Evolutionary conservation across 2,329 filamentous ascomycete species (phyloP), one percentile per base, ranked within the genome.

Genomic region (Ophiostoma ulmi): DNA sequence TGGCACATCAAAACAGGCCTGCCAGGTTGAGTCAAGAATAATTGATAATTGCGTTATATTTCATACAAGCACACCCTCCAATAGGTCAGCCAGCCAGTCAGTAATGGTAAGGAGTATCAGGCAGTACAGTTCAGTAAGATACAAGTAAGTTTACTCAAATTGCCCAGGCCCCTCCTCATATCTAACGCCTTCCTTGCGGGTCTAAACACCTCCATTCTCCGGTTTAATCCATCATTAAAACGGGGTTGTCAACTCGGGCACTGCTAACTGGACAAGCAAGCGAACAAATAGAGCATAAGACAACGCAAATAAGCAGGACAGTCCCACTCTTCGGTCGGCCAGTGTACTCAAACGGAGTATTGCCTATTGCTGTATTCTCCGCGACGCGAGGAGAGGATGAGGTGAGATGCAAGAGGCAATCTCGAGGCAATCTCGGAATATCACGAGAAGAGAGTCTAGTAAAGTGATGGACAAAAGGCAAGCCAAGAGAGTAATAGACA

Each of bases 181-280:
- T 64, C 61, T 36, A 64, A 65, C 36, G 63, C 36, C 36, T 65
- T 39, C 63, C 35, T 22, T 65, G 63, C 63, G 63, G 63, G 63
- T 65, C 63, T 65, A 10, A 39, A 20, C 63, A 65, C 10, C 35
- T 38, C 36, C 26, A 63, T 36, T 63, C 63, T 38, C 63, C 44
- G 44, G 17, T 48, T 48, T 48, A n/a, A 48, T 48, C 44, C 63
- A 65, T 26, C 63, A 65, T 39, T 22, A 36, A 39, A 65, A 65
- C 63, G 63, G 58, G 35, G 63, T 65, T 39, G 35, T 38, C 63
- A 64, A 64, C n/a, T 58, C 52, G 52, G 52, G 13, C 11, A 22
- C n/a, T 64, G 61, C 61, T 38, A 39, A 64, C 61, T 64, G 17
- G 61, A 36, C 61, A 38, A 31, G 10, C 14, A 38, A 8, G 38